phyloP scores from a whole-genome alignment of 1,284 basidiomycete genomes.

The Ceratobasidium papillatum region DNA sequence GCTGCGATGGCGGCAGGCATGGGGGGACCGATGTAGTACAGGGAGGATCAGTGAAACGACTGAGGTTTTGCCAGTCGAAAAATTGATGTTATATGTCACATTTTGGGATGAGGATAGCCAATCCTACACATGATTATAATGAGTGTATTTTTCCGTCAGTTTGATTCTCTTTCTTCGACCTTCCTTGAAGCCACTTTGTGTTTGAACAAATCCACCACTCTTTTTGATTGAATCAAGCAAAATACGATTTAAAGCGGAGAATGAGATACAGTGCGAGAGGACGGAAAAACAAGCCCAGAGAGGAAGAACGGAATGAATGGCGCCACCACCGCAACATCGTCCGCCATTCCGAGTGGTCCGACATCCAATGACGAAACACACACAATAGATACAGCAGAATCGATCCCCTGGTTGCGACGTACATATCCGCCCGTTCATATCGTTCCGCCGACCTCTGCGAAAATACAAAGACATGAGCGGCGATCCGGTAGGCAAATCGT shows the following conservation, averaged over 20 bases:
- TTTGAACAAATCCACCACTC: slow-evolving; percentile 25
- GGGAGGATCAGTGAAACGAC: slow-evolving; percentile 7
- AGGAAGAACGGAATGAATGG: slow-evolving; percentile 11
- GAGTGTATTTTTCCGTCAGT: slow-evolving; percentile 10
- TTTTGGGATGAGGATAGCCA: not conserved
- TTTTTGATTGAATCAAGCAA: not conserved
- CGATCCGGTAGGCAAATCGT: not conserved
- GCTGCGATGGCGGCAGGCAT: slow-evolving; percentile 52
- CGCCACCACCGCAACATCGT: slow-evolving; percentile 7
- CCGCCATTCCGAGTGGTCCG: not conserved
- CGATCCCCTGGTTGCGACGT: not conserved
- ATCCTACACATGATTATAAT: slow-evolving; percentile 27
- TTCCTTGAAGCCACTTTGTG: not conserved
- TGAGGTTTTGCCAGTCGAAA: not conserved
- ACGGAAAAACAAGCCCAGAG: slow-evolving; percentile 1
- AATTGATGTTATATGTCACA: slow-evolving; percentile 12
- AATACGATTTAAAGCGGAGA: slow-evolving; percentile 17
- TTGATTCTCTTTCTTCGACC: not conserved
- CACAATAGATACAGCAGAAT: not conserved
- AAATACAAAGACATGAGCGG: not conserved
- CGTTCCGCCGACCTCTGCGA: slow-evolving; percentile 26
- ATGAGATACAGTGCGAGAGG: slow-evolving; percentile 14
- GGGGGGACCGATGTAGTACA: slow-evolving; percentile 16
- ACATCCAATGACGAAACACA: not conserved
- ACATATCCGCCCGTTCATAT: not conserved